Percentiles rank a stretch among this genome's conserved stretches.
Conservation (phyloP, 169 alveolate species). For the Cryptosporidium andersoni region DNA sequence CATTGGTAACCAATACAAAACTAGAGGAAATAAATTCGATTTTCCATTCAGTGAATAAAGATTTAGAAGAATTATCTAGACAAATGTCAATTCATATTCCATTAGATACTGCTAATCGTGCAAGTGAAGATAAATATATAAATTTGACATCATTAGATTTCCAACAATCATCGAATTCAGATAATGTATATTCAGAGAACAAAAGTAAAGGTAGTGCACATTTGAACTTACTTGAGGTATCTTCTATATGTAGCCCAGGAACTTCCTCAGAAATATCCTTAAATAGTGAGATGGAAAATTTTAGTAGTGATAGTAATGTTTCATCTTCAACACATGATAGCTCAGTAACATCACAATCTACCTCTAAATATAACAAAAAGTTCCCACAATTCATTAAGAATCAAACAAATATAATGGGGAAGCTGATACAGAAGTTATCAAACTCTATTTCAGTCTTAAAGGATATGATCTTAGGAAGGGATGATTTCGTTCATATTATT, state of each 20-base stretch:
- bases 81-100: constrained; percentile 18
- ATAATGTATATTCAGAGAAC: too few species aligned
- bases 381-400: too few species aligned
- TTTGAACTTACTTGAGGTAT: too few species aligned
- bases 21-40: constrained; percentile 38
- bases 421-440: constrained; percentile 24
- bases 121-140: not conserved
- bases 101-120: not conserved
- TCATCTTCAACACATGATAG: too few species aligned
- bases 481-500: constrained; percentile 19
- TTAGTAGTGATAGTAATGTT: too few species aligned
- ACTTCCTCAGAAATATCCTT: too few species aligned
- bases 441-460: constrained; percentile 39
- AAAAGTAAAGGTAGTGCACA: too few species aligned
- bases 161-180: too few species aligned
- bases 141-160: constrained; percentile 31
- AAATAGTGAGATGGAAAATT: too few species aligned
- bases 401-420: constrained; percentile 1
- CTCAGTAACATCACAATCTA: too few species aligned
- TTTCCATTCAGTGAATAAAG: constrained; percentile 50
- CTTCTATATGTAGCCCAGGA: too few species aligned
- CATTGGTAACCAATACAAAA: not conserved
- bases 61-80: constrained; percentile 45
- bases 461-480: constrained; percentile 54
- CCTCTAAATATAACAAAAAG: too few species aligned